Conservation (phyloP, 345 rosid species). For the Leavenworthia alabamica region DNA sequence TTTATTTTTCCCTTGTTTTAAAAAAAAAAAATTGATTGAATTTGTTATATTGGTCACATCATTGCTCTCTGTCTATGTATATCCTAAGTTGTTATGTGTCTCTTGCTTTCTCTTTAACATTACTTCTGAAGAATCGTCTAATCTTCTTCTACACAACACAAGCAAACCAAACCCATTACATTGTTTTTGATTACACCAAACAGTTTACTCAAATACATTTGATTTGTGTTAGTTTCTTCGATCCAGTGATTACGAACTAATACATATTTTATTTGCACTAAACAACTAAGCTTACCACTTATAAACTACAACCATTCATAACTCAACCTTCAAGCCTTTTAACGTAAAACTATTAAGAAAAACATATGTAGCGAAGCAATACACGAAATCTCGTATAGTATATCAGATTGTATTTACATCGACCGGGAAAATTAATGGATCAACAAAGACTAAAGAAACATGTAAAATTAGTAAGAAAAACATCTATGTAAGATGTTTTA, state of each 20-base stretch:
- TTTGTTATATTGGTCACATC: constrained; percentile 1
- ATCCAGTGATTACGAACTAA: background rate
- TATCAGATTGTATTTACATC: background rate
- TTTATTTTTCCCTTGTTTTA: constrained; percentile 3
- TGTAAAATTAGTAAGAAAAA: background rate
- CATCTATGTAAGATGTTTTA: background rate
- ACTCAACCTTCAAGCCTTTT: background rate
- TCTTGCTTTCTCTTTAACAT: background rate
- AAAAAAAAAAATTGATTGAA: constrained; percentile 14
- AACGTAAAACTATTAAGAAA: background rate
- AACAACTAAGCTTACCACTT: background rate
- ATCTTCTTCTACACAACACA: background rate
- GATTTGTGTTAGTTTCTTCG: background rate
- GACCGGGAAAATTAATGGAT: background rate
- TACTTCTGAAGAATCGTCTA: background rate
- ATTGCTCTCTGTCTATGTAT: background rate
- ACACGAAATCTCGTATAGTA: background rate
- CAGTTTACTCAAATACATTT: background rate
- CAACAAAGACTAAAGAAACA: background rate
- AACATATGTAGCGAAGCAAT: background rate
- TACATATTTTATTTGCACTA: background rate
- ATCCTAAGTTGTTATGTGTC: background rate
- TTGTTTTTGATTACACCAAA: too few relatives aligned
- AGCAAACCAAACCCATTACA: background rate
- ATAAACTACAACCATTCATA: background rate